These are phyloP conservation scores for Colletotrichum musicola DNA, from an alignment of 2,329 filamentous ascomycete species.

Conservation along the genomic window DNA sequence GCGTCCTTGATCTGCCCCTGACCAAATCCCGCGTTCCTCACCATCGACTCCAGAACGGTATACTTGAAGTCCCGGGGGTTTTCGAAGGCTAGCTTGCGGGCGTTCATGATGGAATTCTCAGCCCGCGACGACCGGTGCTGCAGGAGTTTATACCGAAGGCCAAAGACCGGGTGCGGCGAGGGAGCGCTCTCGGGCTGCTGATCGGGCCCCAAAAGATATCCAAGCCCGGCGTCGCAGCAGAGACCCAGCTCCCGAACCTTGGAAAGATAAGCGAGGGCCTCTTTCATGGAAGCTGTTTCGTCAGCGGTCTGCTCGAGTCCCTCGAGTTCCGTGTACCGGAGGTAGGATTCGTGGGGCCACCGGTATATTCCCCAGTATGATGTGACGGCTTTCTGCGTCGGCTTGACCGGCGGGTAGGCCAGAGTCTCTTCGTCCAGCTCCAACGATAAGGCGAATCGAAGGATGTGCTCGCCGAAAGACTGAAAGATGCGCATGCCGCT, in stretches of 20 bases:
- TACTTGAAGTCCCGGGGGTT: conserved; percentile 47
- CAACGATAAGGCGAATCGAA: conserved; percentile 75
- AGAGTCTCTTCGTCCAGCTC: conserved; percentile 71
- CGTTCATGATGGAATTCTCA: conserved; percentile 38
- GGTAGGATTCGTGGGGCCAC: conserved; percentile 72
- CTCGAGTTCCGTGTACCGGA: conserved; percentile 69
- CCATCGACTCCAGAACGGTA: conserved; percentile 52
- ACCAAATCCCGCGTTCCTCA: conserved; percentile 51
- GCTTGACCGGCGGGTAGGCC: conserved; percentile 67
- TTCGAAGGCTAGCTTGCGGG: conserved; percentile 42
- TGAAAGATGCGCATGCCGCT: conserved; percentile 72
- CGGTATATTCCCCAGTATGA: conserved; percentile 75
- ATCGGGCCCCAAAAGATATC: conserved; percentile 75
- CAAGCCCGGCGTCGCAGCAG: conserved; percentile 75
- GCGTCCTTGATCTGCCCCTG: conserved; percentile 49
- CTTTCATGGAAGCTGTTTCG: conserved; percentile 71
- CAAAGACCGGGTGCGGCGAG: conserved; percentile 51
- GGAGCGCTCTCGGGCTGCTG: conserved; percentile 60
- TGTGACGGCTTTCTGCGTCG: conserved; percentile 63
- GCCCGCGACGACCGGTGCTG: conserved; percentile 21
- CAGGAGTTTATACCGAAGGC: conserved; percentile 35
- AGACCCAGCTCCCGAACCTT: conserved; percentile 73
- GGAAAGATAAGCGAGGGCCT: conserved; percentile 68
- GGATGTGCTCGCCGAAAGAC: conserved; percentile 71
- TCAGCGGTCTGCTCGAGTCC: conserved; percentile 74